Conservation (phyloP, 192 early-diverging fungal genomes). For the Coemansia interrupta region DNA sequence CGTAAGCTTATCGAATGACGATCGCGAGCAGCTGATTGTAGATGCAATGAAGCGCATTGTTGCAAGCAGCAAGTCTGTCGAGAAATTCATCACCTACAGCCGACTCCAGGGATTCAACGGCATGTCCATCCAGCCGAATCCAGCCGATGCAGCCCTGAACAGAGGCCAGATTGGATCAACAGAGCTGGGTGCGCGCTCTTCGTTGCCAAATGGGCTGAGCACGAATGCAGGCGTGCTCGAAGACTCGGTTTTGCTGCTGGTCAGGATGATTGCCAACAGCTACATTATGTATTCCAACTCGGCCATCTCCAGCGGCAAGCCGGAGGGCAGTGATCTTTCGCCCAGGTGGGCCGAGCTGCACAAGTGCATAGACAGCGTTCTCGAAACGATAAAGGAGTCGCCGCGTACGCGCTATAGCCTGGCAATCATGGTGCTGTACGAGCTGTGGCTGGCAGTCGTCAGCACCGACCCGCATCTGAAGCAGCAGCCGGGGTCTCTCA, state of each 20-base stretch:
- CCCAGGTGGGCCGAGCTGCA: constrained; percentile 25
- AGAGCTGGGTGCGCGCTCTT: background rate
- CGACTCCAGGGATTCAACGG: constrained; percentile 11
- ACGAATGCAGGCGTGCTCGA: constrained; percentile 43
- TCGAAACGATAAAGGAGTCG: constrained; percentile 26
- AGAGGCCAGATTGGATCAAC: background rate
- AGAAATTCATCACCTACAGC: constrained; percentile 27
- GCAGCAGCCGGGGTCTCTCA: constrained; percentile 4
- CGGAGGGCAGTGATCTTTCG: background rate
- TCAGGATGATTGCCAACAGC: constrained; percentile 42
- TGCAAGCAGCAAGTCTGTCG: constrained; percentile 8
- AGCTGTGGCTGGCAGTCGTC: constrained; percentile 48
- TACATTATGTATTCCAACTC: constrained; percentile 21
- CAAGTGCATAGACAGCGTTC: constrained; percentile 17
- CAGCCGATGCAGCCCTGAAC: background rate
- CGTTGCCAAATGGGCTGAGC: constrained; percentile 32
- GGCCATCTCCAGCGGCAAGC: background rate
- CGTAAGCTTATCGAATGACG: constrained; percentile 9
- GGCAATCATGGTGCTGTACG: constrained; percentile 37
- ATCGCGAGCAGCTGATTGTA: constrained; percentile 14
- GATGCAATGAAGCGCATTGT: constrained; percentile 30
- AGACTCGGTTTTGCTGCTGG: constrained; percentile 44
- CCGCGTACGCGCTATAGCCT: constrained; percentile 30
- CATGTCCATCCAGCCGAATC: background rate
- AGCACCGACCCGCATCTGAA: constrained; percentile 30